Evolutionary conservation across 495 filamentous ascomycete species (phyloP).

Genomic region (Talaromyces trachyspermus): DNA sequence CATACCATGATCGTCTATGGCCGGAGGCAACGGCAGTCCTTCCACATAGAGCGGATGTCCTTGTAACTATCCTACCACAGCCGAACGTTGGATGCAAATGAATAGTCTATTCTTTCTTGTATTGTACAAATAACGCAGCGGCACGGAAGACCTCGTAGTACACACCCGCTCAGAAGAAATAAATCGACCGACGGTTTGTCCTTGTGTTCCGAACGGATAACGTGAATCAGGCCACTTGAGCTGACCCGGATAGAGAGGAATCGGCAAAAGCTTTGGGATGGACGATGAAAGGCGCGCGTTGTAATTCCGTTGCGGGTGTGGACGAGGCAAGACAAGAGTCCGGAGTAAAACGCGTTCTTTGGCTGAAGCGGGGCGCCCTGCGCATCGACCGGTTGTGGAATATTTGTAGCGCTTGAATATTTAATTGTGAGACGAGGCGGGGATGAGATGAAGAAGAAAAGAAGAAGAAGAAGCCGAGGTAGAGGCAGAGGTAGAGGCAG

Average conservation of each 20-base stretch:
- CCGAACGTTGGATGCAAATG: background rate
- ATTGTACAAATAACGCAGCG: no score
- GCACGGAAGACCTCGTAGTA: background rate
- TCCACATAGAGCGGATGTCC: constrained; percentile 1
- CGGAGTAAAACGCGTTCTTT: no score
- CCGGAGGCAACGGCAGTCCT: background rate
- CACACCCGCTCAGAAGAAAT: no score
- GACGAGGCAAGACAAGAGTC: background rate
- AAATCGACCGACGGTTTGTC: no score
- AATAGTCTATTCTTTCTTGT: no score
- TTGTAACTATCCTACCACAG: background rate
- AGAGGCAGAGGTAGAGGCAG: constrained; percentile 14
- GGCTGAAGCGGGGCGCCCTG: no score
- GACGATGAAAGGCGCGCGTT: background rate
- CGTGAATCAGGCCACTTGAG: background rate
- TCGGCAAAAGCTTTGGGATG: background rate
- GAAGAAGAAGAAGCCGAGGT: constrained; percentile 13
- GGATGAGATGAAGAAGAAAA: background rate
- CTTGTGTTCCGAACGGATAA: background rate
- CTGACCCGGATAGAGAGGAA: no score
- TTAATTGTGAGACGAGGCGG: background rate
- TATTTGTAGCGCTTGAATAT: no score
- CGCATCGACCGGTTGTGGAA: no score
- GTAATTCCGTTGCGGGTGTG: background rate
- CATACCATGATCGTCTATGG: constrained; percentile 32